Conservation (phyloP, 495 filamentous ascomycete species). For the Aspergillus diversus region DNA sequence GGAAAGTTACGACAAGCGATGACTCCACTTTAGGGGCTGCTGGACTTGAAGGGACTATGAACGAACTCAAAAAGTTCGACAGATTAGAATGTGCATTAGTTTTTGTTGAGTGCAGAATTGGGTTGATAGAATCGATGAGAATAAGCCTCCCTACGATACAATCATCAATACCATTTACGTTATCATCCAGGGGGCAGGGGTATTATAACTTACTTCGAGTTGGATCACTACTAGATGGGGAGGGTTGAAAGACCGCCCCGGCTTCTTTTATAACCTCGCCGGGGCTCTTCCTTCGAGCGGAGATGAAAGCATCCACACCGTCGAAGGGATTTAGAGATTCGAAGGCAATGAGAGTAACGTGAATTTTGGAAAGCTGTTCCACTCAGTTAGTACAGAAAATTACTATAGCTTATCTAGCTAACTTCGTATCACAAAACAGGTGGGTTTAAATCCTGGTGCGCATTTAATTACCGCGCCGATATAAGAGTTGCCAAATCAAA, state of each 20-base stretch:
- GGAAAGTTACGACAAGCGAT: conserved; percentile 49
- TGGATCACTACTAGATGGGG: conserved; percentile 29
- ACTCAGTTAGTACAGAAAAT: background rate
- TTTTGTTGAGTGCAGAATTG: conserved; percentile 36
- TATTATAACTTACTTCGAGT: conserved; percentile 36
- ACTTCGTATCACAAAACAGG: background rate
- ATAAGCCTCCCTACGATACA: conserved; percentile 43
- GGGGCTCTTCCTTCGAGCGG: conserved; percentile 60
- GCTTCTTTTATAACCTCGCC: conserved; percentile 62
- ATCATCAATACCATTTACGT: conserved; percentile 15
- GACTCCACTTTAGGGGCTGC: conserved; percentile 37
- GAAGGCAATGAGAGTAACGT: conserved; percentile 78
- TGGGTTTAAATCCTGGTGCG: too few relatives aligned
- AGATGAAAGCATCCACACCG: conserved; percentile 65
- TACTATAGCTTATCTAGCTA: background rate
- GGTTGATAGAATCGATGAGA: conserved; percentile 50
- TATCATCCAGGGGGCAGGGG: background rate
- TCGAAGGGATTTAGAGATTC: conserved; percentile 63
- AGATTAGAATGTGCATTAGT: conserved; percentile 39
- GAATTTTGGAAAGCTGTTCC: conserved; percentile 54
- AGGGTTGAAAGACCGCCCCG: conserved; percentile 31
- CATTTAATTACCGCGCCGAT: too few relatives aligned
- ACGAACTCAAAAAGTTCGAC: conserved; percentile 43
- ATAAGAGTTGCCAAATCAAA: too few relatives aligned
- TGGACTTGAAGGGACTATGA: conserved; percentile 33